Evolutionary conservation across 208 protist species (phyloP).

Genomic region (Tritrichomonas foetus): DNA sequence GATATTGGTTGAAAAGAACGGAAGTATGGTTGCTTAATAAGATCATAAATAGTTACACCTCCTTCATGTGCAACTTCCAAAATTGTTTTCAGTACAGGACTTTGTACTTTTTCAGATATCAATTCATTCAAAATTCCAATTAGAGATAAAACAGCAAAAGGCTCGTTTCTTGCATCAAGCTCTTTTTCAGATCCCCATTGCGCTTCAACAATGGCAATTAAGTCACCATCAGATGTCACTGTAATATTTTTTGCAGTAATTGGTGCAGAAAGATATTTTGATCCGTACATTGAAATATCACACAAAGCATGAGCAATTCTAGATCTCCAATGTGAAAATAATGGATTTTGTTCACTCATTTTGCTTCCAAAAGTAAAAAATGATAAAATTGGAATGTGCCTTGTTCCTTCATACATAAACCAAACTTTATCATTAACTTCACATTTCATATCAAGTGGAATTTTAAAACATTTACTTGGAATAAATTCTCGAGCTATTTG

Average conservation of each 20-base stretch:
- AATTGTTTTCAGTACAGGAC: background rate
- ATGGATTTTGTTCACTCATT: background rate
- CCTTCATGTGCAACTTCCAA: background rate
- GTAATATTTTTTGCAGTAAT: background rate
- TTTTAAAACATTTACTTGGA: background rate
- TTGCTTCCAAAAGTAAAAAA: background rate
- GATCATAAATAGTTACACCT: background rate
- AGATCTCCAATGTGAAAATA: background rate
- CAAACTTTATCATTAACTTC: background rate
- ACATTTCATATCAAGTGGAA: background rate
- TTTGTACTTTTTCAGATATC: background rate
- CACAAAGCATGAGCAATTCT: background rate
- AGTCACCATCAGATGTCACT: background rate
- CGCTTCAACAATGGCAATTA: background rate
- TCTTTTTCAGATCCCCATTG: background rate
- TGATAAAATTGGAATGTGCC: background rate
- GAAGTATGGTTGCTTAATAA: background rate
- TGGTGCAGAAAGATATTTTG: background rate
- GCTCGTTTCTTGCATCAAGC: background rate
- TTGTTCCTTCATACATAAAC: background rate
- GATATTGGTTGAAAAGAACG: background rate
- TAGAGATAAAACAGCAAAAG: background rate
- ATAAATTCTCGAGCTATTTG: background rate
- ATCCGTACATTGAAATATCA: conserved; percentile 6
- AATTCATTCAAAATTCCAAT: background rate